Percentiles rank a stretch among this genome's conserved stretches.
Conservation (phyloP, 1,139 yeast genomes). For the Lodderomyces parapsilosis region DNA sequence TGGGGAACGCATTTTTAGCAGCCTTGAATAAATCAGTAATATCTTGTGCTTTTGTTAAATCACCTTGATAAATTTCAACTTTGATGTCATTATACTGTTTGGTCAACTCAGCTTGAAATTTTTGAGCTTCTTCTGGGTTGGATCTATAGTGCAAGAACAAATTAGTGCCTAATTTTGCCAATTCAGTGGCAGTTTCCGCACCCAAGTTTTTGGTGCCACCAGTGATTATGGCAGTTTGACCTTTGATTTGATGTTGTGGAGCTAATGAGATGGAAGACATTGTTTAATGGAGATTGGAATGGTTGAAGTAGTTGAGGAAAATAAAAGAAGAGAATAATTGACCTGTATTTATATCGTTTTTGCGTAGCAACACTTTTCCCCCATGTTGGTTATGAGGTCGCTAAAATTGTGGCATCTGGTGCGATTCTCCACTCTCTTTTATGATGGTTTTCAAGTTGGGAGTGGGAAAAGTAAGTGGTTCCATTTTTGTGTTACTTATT, state of each 20-base stretch:
- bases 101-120: conserved; percentile 37
- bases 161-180: conserved; percentile 57
- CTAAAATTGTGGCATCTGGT: neutral
- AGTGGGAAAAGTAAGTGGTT: no score
- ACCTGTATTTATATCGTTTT: neutral
- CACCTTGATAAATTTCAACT: conserved; percentile 46
- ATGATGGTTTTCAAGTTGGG: no score
- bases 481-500: neutral
- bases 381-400: no score
- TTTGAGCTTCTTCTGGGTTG: conserved; percentile 37
- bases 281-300: neutral
- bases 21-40: conserved; percentile 46
- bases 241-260: conserved; percentile 21
- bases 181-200: conserved; percentile 53
- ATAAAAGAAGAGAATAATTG: neutral
- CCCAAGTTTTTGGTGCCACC: conserved; percentile 73
- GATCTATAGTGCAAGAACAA: conserved; percentile 59
- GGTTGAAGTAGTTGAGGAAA: neutral
- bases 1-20: conserved; percentile 42
- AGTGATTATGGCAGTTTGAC: conserved; percentile 56
- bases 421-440: neutral
- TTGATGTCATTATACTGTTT: conserved; percentile 33
- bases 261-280: conserved; percentile 7
- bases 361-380: no score
- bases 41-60: conserved; percentile 42